These are phyloP conservation scores for Rhodamnia argentea DNA, from an alignment of 345 rosid species.

Conservation along the genomic window DNA sequence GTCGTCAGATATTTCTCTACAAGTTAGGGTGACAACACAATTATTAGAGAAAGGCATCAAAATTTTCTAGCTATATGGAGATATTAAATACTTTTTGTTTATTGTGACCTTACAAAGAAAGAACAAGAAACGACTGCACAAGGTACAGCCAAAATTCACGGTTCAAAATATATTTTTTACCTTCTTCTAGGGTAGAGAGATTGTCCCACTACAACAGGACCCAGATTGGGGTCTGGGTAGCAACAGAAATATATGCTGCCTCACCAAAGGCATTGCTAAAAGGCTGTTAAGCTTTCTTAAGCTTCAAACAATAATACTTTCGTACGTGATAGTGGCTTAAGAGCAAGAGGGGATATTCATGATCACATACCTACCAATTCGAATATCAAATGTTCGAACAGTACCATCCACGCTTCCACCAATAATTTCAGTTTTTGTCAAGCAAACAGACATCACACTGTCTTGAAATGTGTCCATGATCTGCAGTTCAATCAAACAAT, in stretches of 20 bases:
- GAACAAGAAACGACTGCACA: background rate
- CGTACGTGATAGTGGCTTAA: background rate
- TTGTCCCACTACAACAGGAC: background rate
- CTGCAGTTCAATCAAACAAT: constrained; percentile 21
- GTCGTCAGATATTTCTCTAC: constrained; percentile 77
- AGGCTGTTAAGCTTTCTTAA: background rate
- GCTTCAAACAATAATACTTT: background rate
- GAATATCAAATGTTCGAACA: constrained; percentile 92
- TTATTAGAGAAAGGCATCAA: background rate
- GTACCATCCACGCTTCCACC: constrained; percentile 99
- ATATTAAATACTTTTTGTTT: background rate
- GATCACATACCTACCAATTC: constrained; percentile 70
- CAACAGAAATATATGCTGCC: background rate
- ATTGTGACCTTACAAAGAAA: background rate
- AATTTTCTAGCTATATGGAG: background rate
- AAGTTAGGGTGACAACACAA: background rate
- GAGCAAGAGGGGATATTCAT: background rate
- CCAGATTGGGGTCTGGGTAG: background rate
- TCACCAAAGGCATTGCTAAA: background rate
- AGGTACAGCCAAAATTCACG: background rate
- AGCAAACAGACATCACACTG: constrained; percentile 90
- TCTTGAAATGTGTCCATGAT: constrained; percentile 73
- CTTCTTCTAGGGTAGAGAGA: background rate
- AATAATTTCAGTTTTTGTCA: constrained; percentile 84
- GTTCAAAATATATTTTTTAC: background rate